Base-by-base conservation (phyloP, 2,329 filamentous ascomycete species). In the Calonectria crousiana region DNA sequence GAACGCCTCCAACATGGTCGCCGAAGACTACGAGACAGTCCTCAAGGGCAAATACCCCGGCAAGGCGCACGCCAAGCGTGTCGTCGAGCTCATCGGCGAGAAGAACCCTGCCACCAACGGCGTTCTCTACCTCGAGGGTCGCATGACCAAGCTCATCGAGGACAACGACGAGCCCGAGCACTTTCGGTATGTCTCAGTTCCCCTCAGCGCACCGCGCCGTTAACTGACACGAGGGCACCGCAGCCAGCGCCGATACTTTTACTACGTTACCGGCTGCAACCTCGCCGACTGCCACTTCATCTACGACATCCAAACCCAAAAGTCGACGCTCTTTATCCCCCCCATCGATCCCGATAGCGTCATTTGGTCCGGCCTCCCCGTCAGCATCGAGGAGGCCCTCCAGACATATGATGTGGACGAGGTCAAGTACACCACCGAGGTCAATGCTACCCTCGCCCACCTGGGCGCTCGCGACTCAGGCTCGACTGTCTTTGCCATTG, bases 161-260 rank as follows among this genome's bases (percentile, higher is more conserved):
- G 96, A 99, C 84, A 96, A 95, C 82, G 97, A 98, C 84, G 92
- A 94, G 82, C 90, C 93, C 10, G 91, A 92, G 81, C 95, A 92
- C 30, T 98, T 98, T 84, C 91, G 95, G 92, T 95, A 89, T 68
- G 78, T 60, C 30, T 13, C 34, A 13, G 20, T 4, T n/a, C 51
- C 52, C 11, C 20, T 69, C 56, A 41, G 13, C n/a, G n/a, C 34
- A 8, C 34, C 36, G 11, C 23, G 18, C 32, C 6, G 1, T 51
- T 30, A 0, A 23, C 75, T 77, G 16, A 76, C 52, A 38, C 70
- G 69, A 41, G 1, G 14, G 38, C 32, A 20, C 6, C 13, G 62
- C 78, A 95, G 95, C 77, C 96, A 98, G 86, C 94, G 96, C 76
- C 93, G 97, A 70, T 95, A 92, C 84, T 99, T 99, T 87, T 98